These are phyloP conservation scores for Carnegiea gigantea DNA, from an alignment of 179 eudicot genomes.

Conservation along the genomic window DNA sequence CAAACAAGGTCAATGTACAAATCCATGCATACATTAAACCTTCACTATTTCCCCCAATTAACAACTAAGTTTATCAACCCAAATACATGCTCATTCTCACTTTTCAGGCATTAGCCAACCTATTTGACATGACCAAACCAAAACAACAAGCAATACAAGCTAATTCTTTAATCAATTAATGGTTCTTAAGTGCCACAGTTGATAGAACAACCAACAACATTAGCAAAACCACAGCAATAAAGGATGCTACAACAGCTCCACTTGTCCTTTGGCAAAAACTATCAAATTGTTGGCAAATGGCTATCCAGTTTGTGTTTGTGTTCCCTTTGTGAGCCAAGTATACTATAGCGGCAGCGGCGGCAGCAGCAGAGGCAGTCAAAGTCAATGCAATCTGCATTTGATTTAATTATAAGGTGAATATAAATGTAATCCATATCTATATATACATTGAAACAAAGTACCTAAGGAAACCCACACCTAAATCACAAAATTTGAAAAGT, in stretches of 20 bases:
- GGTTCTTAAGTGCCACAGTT: slow-evolving; percentile 53
- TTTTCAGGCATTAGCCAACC: background rate
- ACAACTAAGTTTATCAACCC: too few species aligned
- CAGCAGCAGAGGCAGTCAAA: slow-evolving; percentile 60
- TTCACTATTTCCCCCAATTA: too few species aligned
- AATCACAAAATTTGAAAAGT: too few species aligned
- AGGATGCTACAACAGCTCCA: slow-evolving; percentile 86
- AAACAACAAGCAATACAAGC: background rate
- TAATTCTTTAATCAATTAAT: slow-evolving; percentile 15
- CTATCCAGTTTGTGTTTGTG: slow-evolving; percentile 61
- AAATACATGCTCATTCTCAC: too few species aligned
- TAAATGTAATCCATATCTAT: too few species aligned
- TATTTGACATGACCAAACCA: background rate
- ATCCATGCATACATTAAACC: too few species aligned
- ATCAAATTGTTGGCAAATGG: slow-evolving; percentile 80
- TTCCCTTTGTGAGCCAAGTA: slow-evolving; percentile 89
- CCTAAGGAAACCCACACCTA: too few species aligned
- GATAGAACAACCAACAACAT: slow-evolving; percentile 60
- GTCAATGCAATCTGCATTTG: slow-evolving; percentile 51
- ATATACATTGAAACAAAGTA: too few species aligned
- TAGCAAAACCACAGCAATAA: slow-evolving; percentile 49
- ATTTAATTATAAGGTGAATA: background rate
- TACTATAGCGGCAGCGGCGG: slow-evolving; percentile 71
- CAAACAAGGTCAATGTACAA: too few species aligned
- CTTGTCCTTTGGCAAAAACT: slow-evolving; percentile 72